A percentile compares a stretch with the other conserved stretches of the same genome.
These are phyloP conservation scores for Suillus brevipes DNA, from an alignment of 768 basidiomycete species.

Conservation along the genomic window DNA sequence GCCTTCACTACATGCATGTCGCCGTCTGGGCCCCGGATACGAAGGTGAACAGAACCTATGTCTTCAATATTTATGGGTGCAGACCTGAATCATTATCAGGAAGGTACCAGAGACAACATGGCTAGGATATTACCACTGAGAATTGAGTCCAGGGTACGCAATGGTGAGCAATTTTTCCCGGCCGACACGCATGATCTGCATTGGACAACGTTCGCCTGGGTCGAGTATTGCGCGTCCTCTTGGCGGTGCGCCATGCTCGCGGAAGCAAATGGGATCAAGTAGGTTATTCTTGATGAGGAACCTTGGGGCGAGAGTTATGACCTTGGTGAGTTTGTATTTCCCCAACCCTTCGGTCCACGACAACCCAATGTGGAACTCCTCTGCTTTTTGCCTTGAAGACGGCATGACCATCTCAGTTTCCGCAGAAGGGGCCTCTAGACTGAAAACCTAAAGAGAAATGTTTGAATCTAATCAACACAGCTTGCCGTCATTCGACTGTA, in stretches of 20 bases:
- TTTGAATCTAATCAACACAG: conserved; percentile 9
- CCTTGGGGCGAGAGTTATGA: conserved; percentile 87
- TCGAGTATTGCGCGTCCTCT: conserved; percentile 60
- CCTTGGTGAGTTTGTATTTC: conserved; percentile 95
- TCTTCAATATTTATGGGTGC: conserved; percentile 90
- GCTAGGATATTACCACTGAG: conserved; percentile 63
- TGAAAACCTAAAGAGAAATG: conserved; percentile 55
- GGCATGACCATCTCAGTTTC: conserved; percentile 79
- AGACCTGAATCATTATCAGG: conserved; percentile 57
- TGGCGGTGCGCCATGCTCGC: conserved; percentile 79
- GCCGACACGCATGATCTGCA: conserved; percentile 66
- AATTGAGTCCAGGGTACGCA: conserved; percentile 82
- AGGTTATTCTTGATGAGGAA: conserved; percentile 88
- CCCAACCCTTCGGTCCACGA: conserved; percentile 95
- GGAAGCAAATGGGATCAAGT: conserved; percentile 65
- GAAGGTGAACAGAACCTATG: conserved; percentile 81
- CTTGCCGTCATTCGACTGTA: conserved; percentile 28
- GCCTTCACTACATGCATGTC: conserved; percentile 61
- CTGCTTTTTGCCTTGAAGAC: conserved; percentile 57
- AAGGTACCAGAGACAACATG: neutral
- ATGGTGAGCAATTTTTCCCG: conserved; percentile 78
- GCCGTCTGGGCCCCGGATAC: conserved; percentile 42
- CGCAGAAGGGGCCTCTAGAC: conserved; percentile 90
- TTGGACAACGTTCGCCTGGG: conserved; percentile 66
- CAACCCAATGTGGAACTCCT: conserved; percentile 79